A percentile compares a stretch with the other conserved stretches of the same genome.
These are phyloP conservation scores for Trichoderma oligosporum DNA, from an alignment of 2,329 filamentous ascomycete genomes.

Conservation along the genomic window DNA sequence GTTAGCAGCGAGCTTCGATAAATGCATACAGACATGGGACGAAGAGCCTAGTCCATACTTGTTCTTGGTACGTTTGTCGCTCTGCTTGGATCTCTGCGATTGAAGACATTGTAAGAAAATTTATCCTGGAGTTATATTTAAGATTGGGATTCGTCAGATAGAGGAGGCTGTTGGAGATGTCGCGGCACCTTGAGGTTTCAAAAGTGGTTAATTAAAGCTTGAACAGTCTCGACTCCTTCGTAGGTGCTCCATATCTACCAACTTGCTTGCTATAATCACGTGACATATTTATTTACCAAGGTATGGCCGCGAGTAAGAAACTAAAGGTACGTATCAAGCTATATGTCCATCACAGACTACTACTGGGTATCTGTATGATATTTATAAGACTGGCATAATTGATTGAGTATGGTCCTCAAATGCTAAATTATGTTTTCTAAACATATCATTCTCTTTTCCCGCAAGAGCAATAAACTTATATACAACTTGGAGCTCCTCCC, in stretches of 20 bases:
- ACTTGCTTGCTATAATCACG: too few relatives aligned
- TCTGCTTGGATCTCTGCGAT: conserved; percentile 48
- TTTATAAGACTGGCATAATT: too few relatives aligned
- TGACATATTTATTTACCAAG: too few relatives aligned
- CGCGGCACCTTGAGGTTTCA: neutral
- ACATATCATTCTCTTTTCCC: too few relatives aligned
- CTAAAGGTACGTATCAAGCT: too few relatives aligned
- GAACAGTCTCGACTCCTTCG: neutral
- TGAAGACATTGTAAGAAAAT: conserved; percentile 28
- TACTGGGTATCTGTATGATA: too few relatives aligned
- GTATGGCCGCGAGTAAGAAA: too few relatives aligned
- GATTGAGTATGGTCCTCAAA: too few relatives aligned
- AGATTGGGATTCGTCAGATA: neutral
- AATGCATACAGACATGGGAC: neutral
- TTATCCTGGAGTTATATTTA: neutral
- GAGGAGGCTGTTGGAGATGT: neutral
- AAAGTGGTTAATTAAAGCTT: neutral
- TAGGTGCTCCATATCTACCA: neutral
- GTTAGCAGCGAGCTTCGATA: conserved; percentile 22
- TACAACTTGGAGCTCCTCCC: neutral
- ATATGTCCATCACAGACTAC: too few relatives aligned
- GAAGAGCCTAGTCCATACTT: conserved; percentile 39
- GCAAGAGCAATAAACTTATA: neutral
- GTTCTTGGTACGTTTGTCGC: conserved; percentile 53
- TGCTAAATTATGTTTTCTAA: too few relatives aligned